Conservation (phyloP, 805 yeast genomes). For the Kodamaea nitidulidarum region DNA sequence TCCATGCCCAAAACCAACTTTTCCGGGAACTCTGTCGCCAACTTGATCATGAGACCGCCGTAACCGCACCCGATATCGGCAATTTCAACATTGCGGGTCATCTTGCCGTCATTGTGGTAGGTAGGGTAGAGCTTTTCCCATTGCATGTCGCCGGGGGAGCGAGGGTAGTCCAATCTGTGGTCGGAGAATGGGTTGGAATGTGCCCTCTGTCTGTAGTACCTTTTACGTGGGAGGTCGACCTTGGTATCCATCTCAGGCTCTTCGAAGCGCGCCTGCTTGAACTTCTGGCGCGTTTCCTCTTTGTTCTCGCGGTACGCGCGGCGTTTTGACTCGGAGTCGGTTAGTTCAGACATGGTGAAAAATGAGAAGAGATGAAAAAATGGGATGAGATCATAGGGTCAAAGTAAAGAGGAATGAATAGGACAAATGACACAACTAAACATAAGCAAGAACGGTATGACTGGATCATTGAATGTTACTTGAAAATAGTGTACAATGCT, state of each 20-base stretch:
- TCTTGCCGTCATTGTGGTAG: constrained; percentile 39
- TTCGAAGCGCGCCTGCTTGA: constrained; percentile 46
- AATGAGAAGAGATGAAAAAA: neutral
- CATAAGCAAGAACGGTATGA: too few species aligned
- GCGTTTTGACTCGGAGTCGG: constrained; percentile 37
- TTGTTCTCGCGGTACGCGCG: constrained; percentile 47
- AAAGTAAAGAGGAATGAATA: too few species aligned
- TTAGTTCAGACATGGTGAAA: constrained; percentile 3
- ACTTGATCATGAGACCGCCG: constrained; percentile 82
- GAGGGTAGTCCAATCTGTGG: constrained; percentile 86
- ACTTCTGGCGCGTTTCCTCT: constrained; percentile 39
- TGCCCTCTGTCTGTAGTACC: constrained; percentile 93
- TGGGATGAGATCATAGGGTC: too few species aligned
- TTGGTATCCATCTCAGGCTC: constrained; percentile 17
- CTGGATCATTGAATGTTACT: too few species aligned
- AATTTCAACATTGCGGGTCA: constrained; percentile 63
- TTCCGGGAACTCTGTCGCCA: constrained; percentile 74
- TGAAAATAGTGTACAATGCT: too few species aligned
- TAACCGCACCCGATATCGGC: constrained; percentile 98
- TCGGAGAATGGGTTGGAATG: constrained; percentile 97
- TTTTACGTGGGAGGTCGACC: constrained; percentile 68
- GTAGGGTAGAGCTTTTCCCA: constrained; percentile 79
- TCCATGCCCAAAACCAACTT: constrained; percentile 89
- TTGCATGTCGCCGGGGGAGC: constrained; percentile 76
- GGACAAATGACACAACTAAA: too few species aligned